These are phyloP conservation scores for Colletotrichum sp. DNA, from an alignment of 2,329 filamentous ascomycete species.

Conservation along the genomic window DNA sequence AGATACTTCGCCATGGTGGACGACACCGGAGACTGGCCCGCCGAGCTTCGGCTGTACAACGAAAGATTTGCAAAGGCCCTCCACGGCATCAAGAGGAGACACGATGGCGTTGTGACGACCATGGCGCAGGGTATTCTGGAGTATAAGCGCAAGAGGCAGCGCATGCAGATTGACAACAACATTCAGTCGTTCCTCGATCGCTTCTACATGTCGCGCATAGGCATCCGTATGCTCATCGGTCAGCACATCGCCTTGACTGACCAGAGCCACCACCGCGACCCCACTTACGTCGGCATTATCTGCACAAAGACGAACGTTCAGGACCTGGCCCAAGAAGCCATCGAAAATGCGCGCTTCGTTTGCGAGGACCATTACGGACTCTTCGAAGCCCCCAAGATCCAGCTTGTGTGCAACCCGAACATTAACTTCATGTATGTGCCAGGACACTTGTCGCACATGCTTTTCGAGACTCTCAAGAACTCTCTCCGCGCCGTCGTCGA, in stretches of 20 bases:
- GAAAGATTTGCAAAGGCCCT: slow-evolving; percentile 86
- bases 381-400: slow-evolving; percentile 95
- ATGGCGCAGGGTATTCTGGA: slow-evolving; percentile 98
- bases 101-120: slow-evolving; percentile 97
- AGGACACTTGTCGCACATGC: slow-evolving; percentile 98
- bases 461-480: slow-evolving; percentile 99
- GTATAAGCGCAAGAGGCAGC: slow-evolving; percentile 94
- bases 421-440: slow-evolving; percentile 99
- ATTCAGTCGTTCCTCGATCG: slow-evolving; percentile 98
- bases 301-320: slow-evolving; percentile 98
- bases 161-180: slow-evolving; percentile 97
- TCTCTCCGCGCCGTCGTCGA: slow-evolving; percentile 96
- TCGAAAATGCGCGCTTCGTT: slow-evolving; percentile 98
- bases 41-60: slow-evolving; percentile 94
- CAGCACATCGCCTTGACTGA: slow-evolving; percentile 98
- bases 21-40: slow-evolving; percentile 88
- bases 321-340: slow-evolving; percentile 94
- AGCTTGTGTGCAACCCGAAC: slow-evolving; percentile 92
- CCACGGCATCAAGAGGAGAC: slow-evolving; percentile 92
- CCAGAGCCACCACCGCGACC: slow-evolving; percentile 86
- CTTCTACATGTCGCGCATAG: slow-evolving; percentile 99
- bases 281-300: slow-evolving; percentile 96
- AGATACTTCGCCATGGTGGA: slow-evolving; percentile 94
- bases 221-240: slow-evolving; percentile 98
- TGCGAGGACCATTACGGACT: slow-evolving; percentile 98